Evolutionary conservation across 139 green algal genomes (phyloP), one percentile per base, ranked within the genome.

Genomic region (Volvox africanus): DNA sequence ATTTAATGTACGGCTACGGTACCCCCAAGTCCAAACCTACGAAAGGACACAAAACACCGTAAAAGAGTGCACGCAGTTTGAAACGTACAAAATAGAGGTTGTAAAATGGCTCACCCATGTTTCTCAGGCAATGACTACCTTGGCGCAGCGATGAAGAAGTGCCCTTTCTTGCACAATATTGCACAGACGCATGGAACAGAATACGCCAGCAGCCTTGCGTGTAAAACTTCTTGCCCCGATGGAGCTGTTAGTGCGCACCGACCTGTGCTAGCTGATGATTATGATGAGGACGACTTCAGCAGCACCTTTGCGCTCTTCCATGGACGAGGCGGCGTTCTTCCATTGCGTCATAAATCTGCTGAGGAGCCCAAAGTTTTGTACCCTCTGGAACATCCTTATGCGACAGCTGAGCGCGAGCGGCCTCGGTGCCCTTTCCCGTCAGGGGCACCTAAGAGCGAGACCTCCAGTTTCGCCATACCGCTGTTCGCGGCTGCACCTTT

Each of bases 301-400:
- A 75, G 44, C 37, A 95, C 89, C 2, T 94, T 97, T 81, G n/a
- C 89, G 5, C 69, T 96, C 14, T 97, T 97, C 79, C 96, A 97
- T 76, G 96, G 96, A 0, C 36, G 73, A 0, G 28, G 69, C 0
- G 95, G 95, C 37, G 92, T 96, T 0, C 86, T 97, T 14, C 95
- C 95, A 1, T 86, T 97, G 73, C 67, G 50, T 11, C 75, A 82
- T 16, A 1, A 62, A 5, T 18, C 20, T 16, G 61, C 21, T 20
- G 1, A 20, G 0, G n/a, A 21, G 28, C 50, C 21, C 13, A n/a
- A 77, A 19, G 17, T 65, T 22, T 76, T 69, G 0, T 73, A 84
- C 20, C 67, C 69, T 1, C 12, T 83, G 26, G 55, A 44, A 65
- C 44, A 73, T 67, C 26, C 61, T 62, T n/a, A 62, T 1, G 61